Conservation (phyloP, 331 rosid species). For the Malus hybrid region DNA sequence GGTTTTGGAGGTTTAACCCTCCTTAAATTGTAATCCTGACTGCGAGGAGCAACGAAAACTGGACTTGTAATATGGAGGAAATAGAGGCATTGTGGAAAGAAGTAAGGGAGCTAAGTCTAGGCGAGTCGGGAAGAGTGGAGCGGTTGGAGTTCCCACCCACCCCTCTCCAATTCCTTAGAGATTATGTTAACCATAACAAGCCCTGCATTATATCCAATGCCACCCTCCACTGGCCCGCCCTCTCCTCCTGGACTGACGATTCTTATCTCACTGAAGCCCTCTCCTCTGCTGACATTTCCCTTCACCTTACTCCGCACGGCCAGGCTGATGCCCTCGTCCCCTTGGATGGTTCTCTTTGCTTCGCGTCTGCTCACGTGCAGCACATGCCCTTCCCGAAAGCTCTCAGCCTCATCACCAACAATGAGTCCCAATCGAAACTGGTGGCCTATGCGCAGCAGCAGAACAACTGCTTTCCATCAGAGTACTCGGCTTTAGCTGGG, state of each 20-base stretch:
- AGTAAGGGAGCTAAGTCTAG: conserved; percentile 61
- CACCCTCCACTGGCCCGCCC: conserved; percentile 68
- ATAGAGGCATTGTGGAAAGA: conserved; percentile 61
- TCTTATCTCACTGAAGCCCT: conserved; percentile 49
- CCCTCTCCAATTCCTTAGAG: conserved; percentile 45
- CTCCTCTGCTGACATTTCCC: conserved; percentile 45
- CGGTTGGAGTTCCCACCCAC: conserved; percentile 48
- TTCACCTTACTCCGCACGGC: conserved; percentile 84
- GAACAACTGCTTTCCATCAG: conserved; percentile 61
- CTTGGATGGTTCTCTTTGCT: conserved; percentile 33
- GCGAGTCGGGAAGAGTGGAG: conserved; percentile 37
- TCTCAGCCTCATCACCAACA: conserved; percentile 38
- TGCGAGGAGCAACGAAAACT: background rate
- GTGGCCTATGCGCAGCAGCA: conserved; percentile 86
- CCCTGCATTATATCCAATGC: conserved; percentile 76
- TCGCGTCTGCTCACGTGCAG: conserved; percentile 62
- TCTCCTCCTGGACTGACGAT: conserved; percentile 45
- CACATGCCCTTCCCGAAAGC: conserved; percentile 52
- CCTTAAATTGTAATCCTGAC: background rate
- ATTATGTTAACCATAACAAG: conserved; percentile 61
- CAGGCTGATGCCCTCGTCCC: conserved; percentile 54
- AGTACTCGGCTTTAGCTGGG: conserved; percentile 42
- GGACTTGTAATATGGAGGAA: conserved; percentile 9
- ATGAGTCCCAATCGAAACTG: background rate
- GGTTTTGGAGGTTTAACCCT: background rate